Conservation (phyloP, 345 rosid species). For the Citrus glauca region DNA sequence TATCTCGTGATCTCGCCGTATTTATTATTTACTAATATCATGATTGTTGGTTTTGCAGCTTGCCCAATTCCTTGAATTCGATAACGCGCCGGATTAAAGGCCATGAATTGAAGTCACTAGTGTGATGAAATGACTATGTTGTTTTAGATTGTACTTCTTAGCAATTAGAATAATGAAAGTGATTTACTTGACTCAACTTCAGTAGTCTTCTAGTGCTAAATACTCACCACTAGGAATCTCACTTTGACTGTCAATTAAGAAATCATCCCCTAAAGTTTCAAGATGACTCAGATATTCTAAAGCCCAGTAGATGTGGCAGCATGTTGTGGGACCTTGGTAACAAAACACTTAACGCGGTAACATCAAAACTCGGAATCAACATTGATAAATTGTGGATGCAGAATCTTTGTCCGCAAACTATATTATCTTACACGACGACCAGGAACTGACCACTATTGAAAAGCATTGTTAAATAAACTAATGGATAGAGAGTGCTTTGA, state of each 20-base stretch:
- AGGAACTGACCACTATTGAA: slow-evolving; percentile 15
- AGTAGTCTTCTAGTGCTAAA: neutral
- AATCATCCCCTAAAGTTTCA: neutral
- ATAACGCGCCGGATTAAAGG: neutral
- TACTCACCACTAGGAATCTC: neutral
- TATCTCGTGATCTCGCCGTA: too few species aligned
- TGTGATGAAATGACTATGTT: neutral
- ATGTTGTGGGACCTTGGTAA: neutral
- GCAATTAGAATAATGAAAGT: neutral
- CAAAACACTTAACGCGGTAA: neutral
- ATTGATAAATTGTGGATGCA: slow-evolving; percentile 12
- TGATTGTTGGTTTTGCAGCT: slow-evolving; percentile 26
- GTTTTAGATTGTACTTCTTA: neutral
- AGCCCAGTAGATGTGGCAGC: neutral
- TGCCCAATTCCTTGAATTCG: slow-evolving; percentile 38
- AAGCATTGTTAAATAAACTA: slow-evolving; percentile 14
- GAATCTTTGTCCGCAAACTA: slow-evolving; percentile 27
- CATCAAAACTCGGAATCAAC: slow-evolving; percentile 14
- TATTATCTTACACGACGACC: slow-evolving; percentile 18
- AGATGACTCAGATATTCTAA: neutral
- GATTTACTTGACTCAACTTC: neutral
- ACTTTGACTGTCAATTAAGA: neutral
- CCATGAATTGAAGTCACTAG: neutral
- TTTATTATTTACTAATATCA: neutral
- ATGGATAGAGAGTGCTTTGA: slow-evolving; percentile 19